Percentiles rank a stretch among this genome's conserved stretches.
Conservation (phyloP, 1,284 basidiomycete species). For the Cryptococcus neoformans region DNA sequence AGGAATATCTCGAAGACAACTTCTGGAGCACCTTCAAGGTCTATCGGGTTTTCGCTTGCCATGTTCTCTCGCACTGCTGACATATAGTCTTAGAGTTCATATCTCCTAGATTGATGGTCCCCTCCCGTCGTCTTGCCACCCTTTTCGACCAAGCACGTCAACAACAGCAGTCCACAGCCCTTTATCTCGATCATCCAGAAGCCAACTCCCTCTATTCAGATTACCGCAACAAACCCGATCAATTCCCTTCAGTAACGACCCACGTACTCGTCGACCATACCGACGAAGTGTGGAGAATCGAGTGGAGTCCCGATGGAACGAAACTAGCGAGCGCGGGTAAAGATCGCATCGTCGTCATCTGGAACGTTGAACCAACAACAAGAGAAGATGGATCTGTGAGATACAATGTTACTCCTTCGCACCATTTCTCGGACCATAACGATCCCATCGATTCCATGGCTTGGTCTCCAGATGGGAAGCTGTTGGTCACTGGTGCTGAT, state of each 20-base stretch:
- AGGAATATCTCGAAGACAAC: conserved; percentile 68
- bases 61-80: conserved; percentile 1
- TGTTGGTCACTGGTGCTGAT: conserved; percentile 77
- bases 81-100: conserved; percentile 68
- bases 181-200: conserved; percentile 68
- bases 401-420: conserved; percentile 27
- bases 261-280: conserved; percentile 78
- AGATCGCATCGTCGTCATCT: conserved; percentile 84
- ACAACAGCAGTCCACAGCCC: conserved; percentile 72
- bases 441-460: conserved; percentile 74
- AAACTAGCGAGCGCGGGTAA: conserved; percentile 83
- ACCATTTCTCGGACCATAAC: conserved; percentile 63
- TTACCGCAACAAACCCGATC: conserved; percentile 72
- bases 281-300: conserved; percentile 93
- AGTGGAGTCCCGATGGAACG: conserved; percentile 87
- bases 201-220: conserved; percentile 78
- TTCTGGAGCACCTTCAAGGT: conserved; percentile 84
- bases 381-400: background rate
- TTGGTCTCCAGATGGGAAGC: conserved; percentile 84
- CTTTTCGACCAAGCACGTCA: conserved; percentile 82
- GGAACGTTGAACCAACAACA: conserved; percentile 60
- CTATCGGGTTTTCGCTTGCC: conserved; percentile 27
- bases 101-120: conserved; percentile 87
- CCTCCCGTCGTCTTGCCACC: conserved; percentile 77
- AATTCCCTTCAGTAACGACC: conserved; percentile 81